Percentiles rank a stretch among this genome's conserved stretches.
Evolutionary conservation across 352 stramenopile genomes (phyloP).

Genomic region (Phytopythium oedochilum): DNA sequence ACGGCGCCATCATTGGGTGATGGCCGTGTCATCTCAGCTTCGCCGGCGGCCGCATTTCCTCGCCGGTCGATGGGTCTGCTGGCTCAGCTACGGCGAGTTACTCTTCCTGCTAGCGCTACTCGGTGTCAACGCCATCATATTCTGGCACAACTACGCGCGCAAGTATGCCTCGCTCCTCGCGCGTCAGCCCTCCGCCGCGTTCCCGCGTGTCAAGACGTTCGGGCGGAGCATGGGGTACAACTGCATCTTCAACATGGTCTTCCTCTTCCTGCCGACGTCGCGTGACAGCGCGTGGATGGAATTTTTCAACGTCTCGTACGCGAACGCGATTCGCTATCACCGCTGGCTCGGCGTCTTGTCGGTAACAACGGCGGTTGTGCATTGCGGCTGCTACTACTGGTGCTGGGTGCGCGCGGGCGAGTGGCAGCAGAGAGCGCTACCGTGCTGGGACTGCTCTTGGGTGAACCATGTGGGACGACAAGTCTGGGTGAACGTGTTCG

Average conservation of each 20-base stretch:
- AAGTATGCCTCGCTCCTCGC: constrained; percentile 21
- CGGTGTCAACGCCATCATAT: constrained; percentile 46
- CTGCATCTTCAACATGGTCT: constrained; percentile 49
- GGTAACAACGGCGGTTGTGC: constrained; percentile 26
- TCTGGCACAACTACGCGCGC: constrained; percentile 36
- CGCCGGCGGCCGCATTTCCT: constrained; percentile 15
- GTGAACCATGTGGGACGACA: constrained; percentile 18
- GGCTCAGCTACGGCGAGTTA: constrained; percentile 57
- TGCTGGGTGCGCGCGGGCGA: constrained; percentile 15
- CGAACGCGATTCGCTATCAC: constrained; percentile 50
- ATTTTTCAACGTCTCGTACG: constrained; percentile 51
- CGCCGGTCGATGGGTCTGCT: constrained; percentile 23
- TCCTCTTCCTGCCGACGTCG: constrained; percentile 37
- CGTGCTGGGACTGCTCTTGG: constrained; percentile 40
- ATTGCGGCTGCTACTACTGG: constrained; percentile 28
- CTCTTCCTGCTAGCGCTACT: constrained; percentile 42
- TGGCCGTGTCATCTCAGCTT: too few relatives aligned
- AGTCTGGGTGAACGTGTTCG: constrained; percentile 47
- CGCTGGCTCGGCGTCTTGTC: constrained; percentile 35
- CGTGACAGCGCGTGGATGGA: constrained; percentile 53
- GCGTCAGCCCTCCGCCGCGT: constrained; percentile 31
- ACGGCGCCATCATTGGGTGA: too few relatives aligned
- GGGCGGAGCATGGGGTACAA: too few relatives aligned
- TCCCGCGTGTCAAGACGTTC: too few relatives aligned
- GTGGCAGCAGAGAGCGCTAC: constrained; percentile 20